Percentiles rank a stretch among this genome's conserved stretches.
phyloP scores from a whole-genome alignment of 2,329 filamentous ascomycete genomes.

The Metarhizium humberi region DNA sequence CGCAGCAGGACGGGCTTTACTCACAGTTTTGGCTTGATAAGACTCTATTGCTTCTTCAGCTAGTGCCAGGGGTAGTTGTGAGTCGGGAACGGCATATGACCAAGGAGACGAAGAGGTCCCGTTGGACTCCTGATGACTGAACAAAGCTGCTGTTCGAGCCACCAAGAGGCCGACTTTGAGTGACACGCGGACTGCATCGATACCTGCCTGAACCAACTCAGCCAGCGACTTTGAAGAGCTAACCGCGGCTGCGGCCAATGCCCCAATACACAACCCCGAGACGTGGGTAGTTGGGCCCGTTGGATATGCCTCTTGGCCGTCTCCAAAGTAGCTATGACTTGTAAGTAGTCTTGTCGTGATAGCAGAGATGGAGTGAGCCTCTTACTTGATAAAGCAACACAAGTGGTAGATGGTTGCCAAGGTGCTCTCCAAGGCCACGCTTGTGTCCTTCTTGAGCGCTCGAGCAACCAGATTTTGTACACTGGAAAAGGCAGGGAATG shows the following conservation, averaged over 20 bases:
- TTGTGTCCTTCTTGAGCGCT: background rate
- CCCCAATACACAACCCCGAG: constrained; percentile 4
- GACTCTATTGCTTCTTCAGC: constrained; percentile 1
- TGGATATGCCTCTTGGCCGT: constrained; percentile 1
- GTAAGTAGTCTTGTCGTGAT: background rate
- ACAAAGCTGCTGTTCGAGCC: constrained; percentile 3
- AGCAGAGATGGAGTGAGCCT: background rate
- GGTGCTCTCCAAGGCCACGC: constrained; percentile 4
- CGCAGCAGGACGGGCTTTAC: background rate
- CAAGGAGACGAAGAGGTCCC: background rate
- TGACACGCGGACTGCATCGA: constrained; percentile 4
- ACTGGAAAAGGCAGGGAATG: constrained; percentile 4
- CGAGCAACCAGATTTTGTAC: constrained; percentile 5
- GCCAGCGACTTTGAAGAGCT: constrained; percentile 4
- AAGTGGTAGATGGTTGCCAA: constrained; percentile 5
- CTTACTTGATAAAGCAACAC: constrained; percentile 4
- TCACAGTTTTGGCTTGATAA: background rate
- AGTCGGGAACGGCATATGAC: constrained; percentile 4
- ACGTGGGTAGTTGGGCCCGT: background rate
- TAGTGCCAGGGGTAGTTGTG: background rate
- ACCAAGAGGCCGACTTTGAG: constrained; percentile 3
- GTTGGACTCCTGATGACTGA: background rate
- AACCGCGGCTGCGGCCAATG: constrained; percentile 5
- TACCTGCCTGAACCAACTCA: constrained; percentile 3
- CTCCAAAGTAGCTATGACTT: constrained; percentile 1